phyloP scores from a whole-genome alignment of 768 basidiomycete species.

The Steccherinum ochraceum region DNA sequence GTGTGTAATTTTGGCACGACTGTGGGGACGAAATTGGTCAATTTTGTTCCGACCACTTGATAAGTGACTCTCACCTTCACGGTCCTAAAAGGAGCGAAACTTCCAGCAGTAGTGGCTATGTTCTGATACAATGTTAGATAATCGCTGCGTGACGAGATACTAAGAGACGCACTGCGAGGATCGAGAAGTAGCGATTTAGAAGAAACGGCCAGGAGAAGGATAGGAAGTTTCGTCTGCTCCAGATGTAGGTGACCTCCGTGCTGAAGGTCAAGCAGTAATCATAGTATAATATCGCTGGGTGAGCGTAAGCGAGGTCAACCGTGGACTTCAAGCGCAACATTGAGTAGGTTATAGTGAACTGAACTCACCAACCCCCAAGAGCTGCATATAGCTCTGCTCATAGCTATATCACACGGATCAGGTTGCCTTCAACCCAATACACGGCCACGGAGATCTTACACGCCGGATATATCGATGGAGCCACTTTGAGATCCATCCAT shows the following conservation, averaged over 20 bases:
- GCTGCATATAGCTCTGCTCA: too few relatives aligned
- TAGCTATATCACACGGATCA: too few relatives aligned
- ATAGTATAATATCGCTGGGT: constrained; percentile 9
- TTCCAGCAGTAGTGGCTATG: constrained; percentile 14
- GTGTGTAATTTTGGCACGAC: constrained; percentile 32
- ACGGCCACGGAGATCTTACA: too few relatives aligned
- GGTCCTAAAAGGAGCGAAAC: constrained; percentile 13
- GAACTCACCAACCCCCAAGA: too few relatives aligned
- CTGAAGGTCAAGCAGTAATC: constrained; percentile 6
- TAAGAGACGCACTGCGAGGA: constrained; percentile 3
- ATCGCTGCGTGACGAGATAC: constrained; percentile 17
- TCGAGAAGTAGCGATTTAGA: constrained; percentile 19
- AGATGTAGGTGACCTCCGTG: constrained; percentile 17
- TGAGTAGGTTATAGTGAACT: too few relatives aligned
- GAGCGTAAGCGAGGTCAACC: too few relatives aligned
- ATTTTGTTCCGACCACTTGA: neutral
- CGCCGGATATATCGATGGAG: too few relatives aligned
- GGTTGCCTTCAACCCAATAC: too few relatives aligned
- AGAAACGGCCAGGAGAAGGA: constrained; percentile 18
- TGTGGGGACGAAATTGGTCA: too few relatives aligned
- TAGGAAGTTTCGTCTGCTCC: constrained; percentile 12
- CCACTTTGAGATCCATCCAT: too few relatives aligned
- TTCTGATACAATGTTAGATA: too few relatives aligned
- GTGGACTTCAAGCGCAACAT: too few relatives aligned
- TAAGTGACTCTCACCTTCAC: constrained; percentile 6